Base-by-base conservation (phyloP, 306 rosid species). In the Prosopis cineraria region DNA sequence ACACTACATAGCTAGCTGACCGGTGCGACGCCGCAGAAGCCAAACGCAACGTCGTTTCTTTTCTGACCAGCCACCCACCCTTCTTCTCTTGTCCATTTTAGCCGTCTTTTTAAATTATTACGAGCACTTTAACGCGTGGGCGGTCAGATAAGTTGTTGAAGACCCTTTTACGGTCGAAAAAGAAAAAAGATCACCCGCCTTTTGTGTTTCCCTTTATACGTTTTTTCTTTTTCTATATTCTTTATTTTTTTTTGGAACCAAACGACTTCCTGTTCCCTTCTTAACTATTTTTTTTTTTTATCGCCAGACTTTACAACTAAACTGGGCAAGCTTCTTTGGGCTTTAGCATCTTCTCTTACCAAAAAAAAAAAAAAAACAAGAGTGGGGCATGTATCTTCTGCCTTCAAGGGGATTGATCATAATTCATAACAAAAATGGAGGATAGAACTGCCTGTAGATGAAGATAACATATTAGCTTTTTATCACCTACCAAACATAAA, bases 91-190 rank as follows among this genome's bases (percentile, higher is more conserved):
- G 16, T 34, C 3, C 29, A 4, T 22, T 25, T 10, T 65, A 10
- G 68, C 56, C 69, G 74, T 39, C 8, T 40, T 48, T 10, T n/a
- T 2, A 0, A n/a, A 31, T 47, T 48, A 10, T 39, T 37, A 19
- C n/a, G 70, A 10, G 30, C 41, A 69, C 81, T 62, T 79, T 71
- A 48, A 81, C 93, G 74, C 90, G 85, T 87, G 85, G 80, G 30
- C 34, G 9, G 62, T 77, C 60, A 31, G 81, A 81, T 85, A 66
- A 6, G 63, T 47, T n/a, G n/a, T n/a, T 37, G 33, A 13, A 36
- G 65, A 29, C 58, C 66, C 55, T 73, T 62, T 73, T 87, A 78
- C 75, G 84, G 72, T 86, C n/a, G n/a, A n/a, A n/a, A n/a, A n/a
- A n/a, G n/a, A n/a, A n/a, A n/a, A n/a, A n/a, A n/a, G n/a, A n/a